phyloP scores from a whole-genome alignment of 306 rosid genomes.

The Prinsepia uniflora region DNA sequence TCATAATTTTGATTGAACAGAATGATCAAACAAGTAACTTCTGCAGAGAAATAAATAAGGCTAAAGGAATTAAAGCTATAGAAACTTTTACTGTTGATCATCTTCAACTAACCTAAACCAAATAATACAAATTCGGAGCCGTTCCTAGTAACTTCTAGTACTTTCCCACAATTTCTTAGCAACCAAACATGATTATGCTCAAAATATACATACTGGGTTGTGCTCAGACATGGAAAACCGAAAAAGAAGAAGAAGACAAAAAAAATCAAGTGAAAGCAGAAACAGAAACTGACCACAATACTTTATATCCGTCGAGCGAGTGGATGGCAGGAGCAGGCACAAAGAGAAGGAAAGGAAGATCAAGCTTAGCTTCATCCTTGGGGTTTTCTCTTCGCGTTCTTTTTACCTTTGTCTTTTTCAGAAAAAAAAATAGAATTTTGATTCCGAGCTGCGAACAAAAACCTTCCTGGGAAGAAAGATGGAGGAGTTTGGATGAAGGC shows the following conservation, averaged over 20 bases:
- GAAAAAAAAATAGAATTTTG: not conserved
- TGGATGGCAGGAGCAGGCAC: constrained; percentile 29
- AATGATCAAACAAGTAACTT: not conserved
- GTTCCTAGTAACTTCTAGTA: not conserved
- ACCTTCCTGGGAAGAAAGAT: not conserved
- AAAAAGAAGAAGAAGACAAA: not conserved
- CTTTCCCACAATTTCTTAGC: constrained; percentile 2
- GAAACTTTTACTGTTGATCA: not conserved
- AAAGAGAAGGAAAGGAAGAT: constrained; percentile 34
- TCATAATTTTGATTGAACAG: not conserved
- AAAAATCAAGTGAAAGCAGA: not conserved
- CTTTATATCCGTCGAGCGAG: constrained; percentile 43
- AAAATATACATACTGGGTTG: not conserved
- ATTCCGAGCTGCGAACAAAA: not conserved
- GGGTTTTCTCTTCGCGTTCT: not conserved
- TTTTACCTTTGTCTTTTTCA: not conserved
- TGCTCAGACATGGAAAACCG: not conserved
- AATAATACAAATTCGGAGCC: not conserved
- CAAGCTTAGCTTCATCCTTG: not conserved
- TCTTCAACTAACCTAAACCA: not conserved
- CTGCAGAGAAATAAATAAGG: too few relatives aligned
- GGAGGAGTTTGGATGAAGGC: not conserved
- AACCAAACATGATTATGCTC: not conserved
- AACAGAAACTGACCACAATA: constrained; percentile 54
- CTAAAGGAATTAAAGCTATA: too few relatives aligned